phyloP scores from a whole-genome alignment of 768 basidiomycete species.

The Tylopilus felleus region DNA sequence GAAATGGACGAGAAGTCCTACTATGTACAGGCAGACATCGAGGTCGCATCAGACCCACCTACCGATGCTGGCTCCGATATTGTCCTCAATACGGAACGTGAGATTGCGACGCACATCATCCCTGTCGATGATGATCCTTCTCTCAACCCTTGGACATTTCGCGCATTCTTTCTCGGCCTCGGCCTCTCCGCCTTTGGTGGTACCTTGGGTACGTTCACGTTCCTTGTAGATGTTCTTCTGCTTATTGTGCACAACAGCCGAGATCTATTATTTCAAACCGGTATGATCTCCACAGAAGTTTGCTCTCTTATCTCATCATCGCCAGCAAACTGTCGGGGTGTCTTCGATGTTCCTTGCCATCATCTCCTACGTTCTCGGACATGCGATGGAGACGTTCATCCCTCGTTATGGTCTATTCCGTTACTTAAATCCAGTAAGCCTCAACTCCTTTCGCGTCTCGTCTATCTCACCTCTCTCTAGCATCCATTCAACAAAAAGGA shows the following conservation, averaged over 20 bases:
- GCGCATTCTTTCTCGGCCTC: conserved; percentile 51
- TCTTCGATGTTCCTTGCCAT: conserved; percentile 54
- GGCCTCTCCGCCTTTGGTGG: conserved; percentile 51
- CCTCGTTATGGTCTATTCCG: conserved; percentile 45
- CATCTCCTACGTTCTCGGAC: conserved; percentile 50
- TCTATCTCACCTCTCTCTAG: conserved; percentile 26
- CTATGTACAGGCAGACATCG: conserved; percentile 34
- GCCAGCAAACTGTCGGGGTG: conserved; percentile 48
- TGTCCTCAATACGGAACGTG: conserved; percentile 41
- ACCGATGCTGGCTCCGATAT: conserved; percentile 8
- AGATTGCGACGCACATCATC: conserved; percentile 47
- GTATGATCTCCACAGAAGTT: conserved; percentile 12
- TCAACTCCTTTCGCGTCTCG: background rate
- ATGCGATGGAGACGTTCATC: conserved; percentile 42
- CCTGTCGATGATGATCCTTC: conserved; percentile 32
- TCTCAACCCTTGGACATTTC: conserved; percentile 36
- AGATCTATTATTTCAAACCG: conserved; percentile 62
- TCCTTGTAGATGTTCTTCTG: background rate
- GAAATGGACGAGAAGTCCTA: conserved; percentile 12
- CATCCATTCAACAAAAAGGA: conserved; percentile 58
- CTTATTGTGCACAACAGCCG: conserved; percentile 32
- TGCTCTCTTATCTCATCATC: background rate
- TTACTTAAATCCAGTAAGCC: conserved; percentile 45
- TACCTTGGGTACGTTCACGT: conserved; percentile 39
- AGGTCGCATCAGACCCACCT: conserved; percentile 13